Conservation (phyloP, 495 filamentous ascomycete genomes). For the Penicillium dipodomyicola region DNA sequence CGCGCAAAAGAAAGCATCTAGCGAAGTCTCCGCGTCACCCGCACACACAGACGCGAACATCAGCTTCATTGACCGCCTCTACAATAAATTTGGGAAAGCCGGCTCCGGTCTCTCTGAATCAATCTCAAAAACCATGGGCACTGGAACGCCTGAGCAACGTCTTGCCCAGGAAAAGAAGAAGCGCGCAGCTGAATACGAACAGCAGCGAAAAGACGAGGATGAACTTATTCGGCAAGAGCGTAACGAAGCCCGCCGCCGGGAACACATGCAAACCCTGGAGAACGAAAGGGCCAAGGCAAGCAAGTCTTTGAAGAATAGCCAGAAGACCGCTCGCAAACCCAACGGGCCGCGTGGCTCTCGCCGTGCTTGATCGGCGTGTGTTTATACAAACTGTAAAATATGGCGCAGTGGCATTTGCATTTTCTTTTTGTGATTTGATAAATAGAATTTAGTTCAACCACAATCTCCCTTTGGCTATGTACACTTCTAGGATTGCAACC, state of each 20-base stretch:
- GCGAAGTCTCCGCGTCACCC: neutral
- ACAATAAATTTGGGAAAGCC: slow-evolving; percentile 20
- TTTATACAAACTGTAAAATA: slow-evolving; percentile 32
- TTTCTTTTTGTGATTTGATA: slow-evolving; percentile 19
- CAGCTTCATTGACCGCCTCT: slow-evolving; percentile 22
- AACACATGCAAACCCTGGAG: slow-evolving; percentile 16
- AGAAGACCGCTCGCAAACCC: slow-evolving; percentile 10
- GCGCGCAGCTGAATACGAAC: slow-evolving; percentile 23
- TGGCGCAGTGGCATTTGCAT: slow-evolving; percentile 26
- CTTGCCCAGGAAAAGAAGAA: slow-evolving; percentile 17
- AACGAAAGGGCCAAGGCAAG: slow-evolving; percentile 22
- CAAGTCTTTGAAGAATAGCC: slow-evolving; percentile 14
- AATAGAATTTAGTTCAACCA: slow-evolving; percentile 14
- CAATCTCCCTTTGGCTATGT: slow-evolving; percentile 8
- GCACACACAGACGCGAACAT: slow-evolving; percentile 2
- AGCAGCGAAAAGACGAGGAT: slow-evolving; percentile 15
- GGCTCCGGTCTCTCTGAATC: slow-evolving; percentile 7
- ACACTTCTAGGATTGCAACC: too few species aligned
- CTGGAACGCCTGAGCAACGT: slow-evolving; percentile 20
- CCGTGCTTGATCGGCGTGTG: slow-evolving; percentile 13
- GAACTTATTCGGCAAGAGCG: slow-evolving; percentile 19
- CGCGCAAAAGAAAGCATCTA: neutral
- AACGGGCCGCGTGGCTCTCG: neutral
- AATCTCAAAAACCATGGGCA: slow-evolving; percentile 2
- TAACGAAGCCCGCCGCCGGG: slow-evolving; percentile 23